A percentile compares a stretch with the other conserved stretches of the same genome.
Conservation (phyloP, 2,329 filamentous ascomycete genomes). For the Ascochyta fabae region DNA sequence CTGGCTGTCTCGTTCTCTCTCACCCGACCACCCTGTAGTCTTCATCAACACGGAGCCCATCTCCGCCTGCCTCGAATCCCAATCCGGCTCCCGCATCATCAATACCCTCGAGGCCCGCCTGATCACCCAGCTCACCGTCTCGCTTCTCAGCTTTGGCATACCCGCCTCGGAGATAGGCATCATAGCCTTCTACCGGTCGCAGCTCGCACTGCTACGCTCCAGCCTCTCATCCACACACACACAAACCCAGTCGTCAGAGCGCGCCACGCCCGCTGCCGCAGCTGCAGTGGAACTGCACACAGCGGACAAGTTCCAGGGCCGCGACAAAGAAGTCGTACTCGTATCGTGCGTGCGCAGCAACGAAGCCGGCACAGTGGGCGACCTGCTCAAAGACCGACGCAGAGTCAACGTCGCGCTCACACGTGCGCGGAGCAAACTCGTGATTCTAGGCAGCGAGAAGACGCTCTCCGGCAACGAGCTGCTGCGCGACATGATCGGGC, state of each 20-base stretch:
- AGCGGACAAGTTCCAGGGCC: conserved; percentile 93
- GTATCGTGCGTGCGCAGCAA: conserved; percentile 89
- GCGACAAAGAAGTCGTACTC: conserved; percentile 92
- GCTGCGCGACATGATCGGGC: conserved; percentile 73
- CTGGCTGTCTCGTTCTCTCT: conserved; percentile 77
- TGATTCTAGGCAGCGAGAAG: conserved; percentile 81
- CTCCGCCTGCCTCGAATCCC: conserved; percentile 69
- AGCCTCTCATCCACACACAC: conserved; percentile 64
- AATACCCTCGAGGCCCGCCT: conserved; percentile 84
- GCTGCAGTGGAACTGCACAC: conserved; percentile 86
- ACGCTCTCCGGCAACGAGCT: conserved; percentile 78
- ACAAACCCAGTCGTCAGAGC: conserved; percentile 54
- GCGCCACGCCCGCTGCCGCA: conserved; percentile 25
- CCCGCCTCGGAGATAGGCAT: conserved; percentile 81
- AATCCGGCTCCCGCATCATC: conserved; percentile 79
- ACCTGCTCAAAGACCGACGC: conserved; percentile 88
- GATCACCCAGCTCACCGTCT: conserved; percentile 79
- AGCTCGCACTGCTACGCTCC: conserved; percentile 82
- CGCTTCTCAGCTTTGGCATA: conserved; percentile 77
- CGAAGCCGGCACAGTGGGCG: conserved; percentile 80
- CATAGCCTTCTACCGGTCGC: conserved; percentile 95
- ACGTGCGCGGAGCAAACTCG: conserved; percentile 86
- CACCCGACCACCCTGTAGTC: conserved; percentile 74
- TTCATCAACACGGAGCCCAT: conserved; percentile 90
- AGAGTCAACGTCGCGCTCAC: conserved; percentile 96